phyloP scores from a whole-genome alignment of 208 protist genomes.

The Trypanosoma lewisi region DNA sequence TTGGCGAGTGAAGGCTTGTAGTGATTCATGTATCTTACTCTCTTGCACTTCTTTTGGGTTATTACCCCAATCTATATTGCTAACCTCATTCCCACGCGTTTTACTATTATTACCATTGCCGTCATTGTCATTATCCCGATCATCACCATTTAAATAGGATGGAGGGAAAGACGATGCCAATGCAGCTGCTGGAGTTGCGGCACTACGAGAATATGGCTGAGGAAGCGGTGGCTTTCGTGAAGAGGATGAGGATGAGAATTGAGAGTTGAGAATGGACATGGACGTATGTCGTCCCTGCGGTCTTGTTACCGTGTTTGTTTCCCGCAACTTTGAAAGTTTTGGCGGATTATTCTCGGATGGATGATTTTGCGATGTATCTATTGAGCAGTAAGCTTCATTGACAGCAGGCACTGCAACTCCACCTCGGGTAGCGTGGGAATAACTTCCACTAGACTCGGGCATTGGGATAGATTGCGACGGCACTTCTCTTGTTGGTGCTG shows the following conservation, averaged over 20 bases:
- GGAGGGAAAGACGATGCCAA: not conserved
- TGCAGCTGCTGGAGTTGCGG: not conserved
- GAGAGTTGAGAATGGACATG: slow-evolving; percentile 2
- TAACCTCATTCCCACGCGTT: not conserved
- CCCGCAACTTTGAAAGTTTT: not conserved
- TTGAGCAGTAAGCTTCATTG: slow-evolving; percentile 2
- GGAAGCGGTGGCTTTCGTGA: slow-evolving; percentile 25
- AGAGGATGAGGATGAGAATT: slow-evolving; percentile 1
- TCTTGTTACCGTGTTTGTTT: not conserved
- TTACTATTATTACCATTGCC: not conserved
- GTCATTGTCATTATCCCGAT: not conserved
- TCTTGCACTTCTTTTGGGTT: too few species aligned
- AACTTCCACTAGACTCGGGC: too few species aligned
- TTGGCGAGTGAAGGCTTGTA: too few species aligned
- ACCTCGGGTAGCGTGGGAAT: too few species aligned
- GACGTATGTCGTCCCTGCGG: not conserved
- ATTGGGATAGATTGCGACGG: too few species aligned
- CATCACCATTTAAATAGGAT: too few species aligned
- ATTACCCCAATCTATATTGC: too few species aligned
- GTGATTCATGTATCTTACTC: too few species aligned
- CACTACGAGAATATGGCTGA: slow-evolving; percentile 12
- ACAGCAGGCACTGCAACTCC: not conserved
- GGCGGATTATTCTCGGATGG: not conserved
- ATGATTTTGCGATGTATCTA: slow-evolving; percentile 7
- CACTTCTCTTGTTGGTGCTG: too few species aligned